A percentile compares a stretch with the other conserved stretches of the same genome.
These are phyloP conservation scores for Pseudozyma hubeiensis DNA, from an alignment of 1,284 basidiomycete species.

Conservation along the genomic window DNA sequence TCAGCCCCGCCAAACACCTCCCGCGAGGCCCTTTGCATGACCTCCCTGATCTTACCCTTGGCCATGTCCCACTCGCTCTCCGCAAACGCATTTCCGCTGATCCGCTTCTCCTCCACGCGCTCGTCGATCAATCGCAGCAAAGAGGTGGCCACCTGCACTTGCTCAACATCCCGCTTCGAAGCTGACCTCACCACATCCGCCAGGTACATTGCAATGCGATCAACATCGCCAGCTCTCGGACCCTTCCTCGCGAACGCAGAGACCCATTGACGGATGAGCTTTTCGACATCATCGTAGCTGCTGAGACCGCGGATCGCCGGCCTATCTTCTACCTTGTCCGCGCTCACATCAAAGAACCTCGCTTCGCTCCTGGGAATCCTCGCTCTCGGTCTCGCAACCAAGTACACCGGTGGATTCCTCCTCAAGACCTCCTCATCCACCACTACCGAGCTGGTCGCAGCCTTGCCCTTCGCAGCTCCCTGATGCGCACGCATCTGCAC, in stretches of 20 bases:
- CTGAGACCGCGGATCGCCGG: slow-evolving; percentile 40
- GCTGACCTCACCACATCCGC: slow-evolving; percentile 15
- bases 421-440: slow-evolving; percentile 20
- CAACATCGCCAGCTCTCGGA: slow-evolving; percentile 53
- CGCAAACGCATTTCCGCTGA: background rate
- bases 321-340: background rate
- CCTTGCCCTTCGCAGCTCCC: slow-evolving; percentile 7
- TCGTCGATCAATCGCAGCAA: slow-evolving; percentile 17
- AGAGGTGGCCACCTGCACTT: slow-evolving; percentile 20
- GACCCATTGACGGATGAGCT: slow-evolving; percentile 48
- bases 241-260: slow-evolving; percentile 32
- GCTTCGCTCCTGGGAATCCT: slow-evolving; percentile 7
- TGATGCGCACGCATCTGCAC: slow-evolving; percentile 16
- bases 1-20: slow-evolving; percentile 22
- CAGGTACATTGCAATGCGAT: slow-evolving; percentile 30
- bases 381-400: slow-evolving; percentile 17
- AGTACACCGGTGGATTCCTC: slow-evolving; percentile 26
- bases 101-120: background rate
- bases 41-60: slow-evolving; percentile 5
- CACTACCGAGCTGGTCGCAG: background rate
- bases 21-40: slow-evolving; percentile 14
- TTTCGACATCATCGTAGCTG: slow-evolving; percentile 15
- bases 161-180: slow-evolving; percentile 10
- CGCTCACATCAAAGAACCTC: slow-evolving; percentile 10
- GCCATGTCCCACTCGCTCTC: slow-evolving; percentile 21